Conservation (phyloP, 257 asterid genomes). For the Nicotiana benthamiana region DNA sequence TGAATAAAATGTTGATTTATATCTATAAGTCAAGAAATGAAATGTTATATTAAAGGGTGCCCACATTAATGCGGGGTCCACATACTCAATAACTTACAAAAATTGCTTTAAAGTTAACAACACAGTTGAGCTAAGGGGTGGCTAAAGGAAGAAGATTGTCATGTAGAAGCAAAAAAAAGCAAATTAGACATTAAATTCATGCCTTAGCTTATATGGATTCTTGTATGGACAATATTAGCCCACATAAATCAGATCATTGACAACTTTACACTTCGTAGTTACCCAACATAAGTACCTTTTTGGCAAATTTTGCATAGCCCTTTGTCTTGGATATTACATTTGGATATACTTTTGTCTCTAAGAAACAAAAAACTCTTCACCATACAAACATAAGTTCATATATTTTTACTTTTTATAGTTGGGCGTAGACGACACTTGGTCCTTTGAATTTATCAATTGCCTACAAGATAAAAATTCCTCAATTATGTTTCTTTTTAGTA, state of each 20-base stretch:
- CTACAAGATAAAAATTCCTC: too few relatives aligned
- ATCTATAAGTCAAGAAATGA: background rate
- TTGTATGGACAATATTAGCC: slow-evolving; percentile 21
- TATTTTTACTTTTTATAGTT: too few relatives aligned
- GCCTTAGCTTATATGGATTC: slow-evolving; percentile 33
- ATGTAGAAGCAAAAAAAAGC: slow-evolving; percentile 15
- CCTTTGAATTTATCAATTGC: too few relatives aligned
- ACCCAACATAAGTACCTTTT: slow-evolving; percentile 17
- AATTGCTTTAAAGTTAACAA: slow-evolving; percentile 8
- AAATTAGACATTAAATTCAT: slow-evolving; percentile 24
- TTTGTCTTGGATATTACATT: background rate
- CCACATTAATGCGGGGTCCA: slow-evolving; percentile 7
- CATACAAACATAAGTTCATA: background rate
- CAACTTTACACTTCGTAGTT: slow-evolving; percentile 18
- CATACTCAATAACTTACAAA: slow-evolving; percentile 7
- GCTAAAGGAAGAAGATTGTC: background rate
- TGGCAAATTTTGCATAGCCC: background rate
- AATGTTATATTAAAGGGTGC: background rate
- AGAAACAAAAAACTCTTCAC: background rate
- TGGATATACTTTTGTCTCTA: background rate
- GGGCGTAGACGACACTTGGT: too few relatives aligned
- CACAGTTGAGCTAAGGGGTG: background rate
- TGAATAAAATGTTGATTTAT: background rate
- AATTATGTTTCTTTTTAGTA: too few relatives aligned
- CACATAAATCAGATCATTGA: slow-evolving; percentile 14